Evolutionary conservation across 1,284 basidiomycete species (phyloP), one percentile per base, ranked within the genome.

Genomic region (Trichosporon sp.): DNA sequence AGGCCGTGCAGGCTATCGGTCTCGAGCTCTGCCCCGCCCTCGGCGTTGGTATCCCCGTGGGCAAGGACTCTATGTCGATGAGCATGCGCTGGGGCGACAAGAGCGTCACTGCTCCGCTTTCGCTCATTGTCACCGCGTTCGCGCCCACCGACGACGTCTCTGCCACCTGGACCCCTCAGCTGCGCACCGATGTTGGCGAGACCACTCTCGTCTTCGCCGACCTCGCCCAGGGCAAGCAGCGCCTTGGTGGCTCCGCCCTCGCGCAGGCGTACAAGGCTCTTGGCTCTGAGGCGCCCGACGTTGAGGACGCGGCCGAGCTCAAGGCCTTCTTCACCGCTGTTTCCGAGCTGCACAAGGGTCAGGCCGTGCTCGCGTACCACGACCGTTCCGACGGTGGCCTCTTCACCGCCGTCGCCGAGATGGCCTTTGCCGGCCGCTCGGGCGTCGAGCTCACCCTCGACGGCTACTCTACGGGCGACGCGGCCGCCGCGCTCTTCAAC

Each of bases 11-110:
- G 74, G 94, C 97, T 2, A 89, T 99, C 65, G 96, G 97, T 10
- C 88, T 96, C 86, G 94, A 97, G 73, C 86, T 99, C 11, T 99
- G 97, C 83, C 96, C 96, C n/a, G 90, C 89, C 26, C 88, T 99
- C 12, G 96, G 96, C 11, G 86, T 99, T 26, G 92, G 94, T 31
- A 94, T 99, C 67, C 97, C 96, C 0, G 96, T 99, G 43, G 96
- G 97, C 38, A 99, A 99, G 85, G 96, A 99, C 84, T 98, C 95
- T 2, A 98, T 99, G 97, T 96, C 93, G 40, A 99, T 99, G 96
- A 92, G 92, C 73, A 99, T 98, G 96, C 92, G 91, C 77, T 99
- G 96, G 96, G 84, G 83, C 56, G 83, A 91, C 35, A 87, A 87
- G 7, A 87, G 85, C 31, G 93, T 99, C 71, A 96, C 90, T 59